Base-by-base conservation (phyloP, 805 yeast genomes). In the Debaryomyces prosopidis region DNA sequence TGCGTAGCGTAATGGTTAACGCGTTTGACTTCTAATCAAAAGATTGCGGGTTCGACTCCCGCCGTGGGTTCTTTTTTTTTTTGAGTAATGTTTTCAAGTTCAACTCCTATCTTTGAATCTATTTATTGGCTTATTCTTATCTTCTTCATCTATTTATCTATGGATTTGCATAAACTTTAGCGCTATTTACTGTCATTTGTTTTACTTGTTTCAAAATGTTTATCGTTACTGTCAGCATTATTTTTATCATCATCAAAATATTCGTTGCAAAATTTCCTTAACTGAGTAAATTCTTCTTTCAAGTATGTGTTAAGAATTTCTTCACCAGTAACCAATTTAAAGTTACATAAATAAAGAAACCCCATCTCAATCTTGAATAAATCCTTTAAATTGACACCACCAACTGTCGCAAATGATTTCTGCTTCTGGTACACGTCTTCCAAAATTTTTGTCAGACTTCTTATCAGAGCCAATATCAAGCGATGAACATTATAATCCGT, bases 11-110 rank as follows among this genome's bases (percentile, higher is more conserved):
- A 77, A 77, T 77, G 81, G 82, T 77, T 76, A 77, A 75, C 82
- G 81, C 82, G 79, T 77, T 77, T 77, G 81, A 77, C 81, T 77
- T 77, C 81, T 77, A 76, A 77, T 77, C 82, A 77, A 76, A 75
- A 76, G 81, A 77, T 76, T 77, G 76, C 75, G 81, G 79, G 82
- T 77, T 77, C 82, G 82, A 77, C 79, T 76, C 81, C 66, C 70
- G 72, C 63, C 70, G 62, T 66, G 70, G 71, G 70, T 66, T 65
- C 53, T 41, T 2, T 15, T 31, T 31, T 31, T 23, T 23, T 23
- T n/a, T n/a, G n/a, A n/a, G n/a, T n/a, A n/a, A n/a, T n/a, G n/a
- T n/a, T n/a, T n/a, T n/a, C n/a, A n/a, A n/a, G n/a, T n/a, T n/a
- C n/a, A n/a, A n/a, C n/a, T n/a, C n/a, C n/a, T n/a, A n/a, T n/a